phyloP scores from a whole-genome alignment of 148 eudicot genomes.

The Chenopodium album region DNA sequence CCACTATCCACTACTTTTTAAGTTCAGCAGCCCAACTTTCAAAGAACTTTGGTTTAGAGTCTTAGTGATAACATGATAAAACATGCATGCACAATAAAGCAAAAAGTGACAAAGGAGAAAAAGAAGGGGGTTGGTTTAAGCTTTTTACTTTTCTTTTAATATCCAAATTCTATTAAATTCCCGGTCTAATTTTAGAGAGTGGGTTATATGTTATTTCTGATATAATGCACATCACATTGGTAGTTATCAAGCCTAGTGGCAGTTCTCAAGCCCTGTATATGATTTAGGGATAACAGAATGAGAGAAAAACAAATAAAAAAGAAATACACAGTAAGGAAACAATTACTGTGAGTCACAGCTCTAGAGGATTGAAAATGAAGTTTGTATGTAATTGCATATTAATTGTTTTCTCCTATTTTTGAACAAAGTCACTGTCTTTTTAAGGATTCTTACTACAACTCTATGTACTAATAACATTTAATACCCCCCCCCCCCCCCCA shows the following conservation, averaged over 20 bases:
- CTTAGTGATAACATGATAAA: no score
- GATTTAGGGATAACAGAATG: constrained; percentile 6
- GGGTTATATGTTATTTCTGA: constrained; percentile 25
- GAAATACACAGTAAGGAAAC: constrained; percentile 14
- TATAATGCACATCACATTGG: constrained; percentile 49
- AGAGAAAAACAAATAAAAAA: constrained; percentile 14
- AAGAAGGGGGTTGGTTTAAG: background rate
- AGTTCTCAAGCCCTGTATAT: constrained; percentile 6
- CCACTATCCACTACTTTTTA: no score
- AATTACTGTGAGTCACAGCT: constrained; percentile 21
- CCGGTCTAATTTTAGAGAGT: background rate
- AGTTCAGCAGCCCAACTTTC: no score
- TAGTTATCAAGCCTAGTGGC: constrained; percentile 24
- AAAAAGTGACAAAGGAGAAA: background rate
- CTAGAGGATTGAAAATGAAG: constrained; percentile 28
- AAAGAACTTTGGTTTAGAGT: no score
- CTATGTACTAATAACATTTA: background rate
- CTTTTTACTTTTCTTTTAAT: background rate
- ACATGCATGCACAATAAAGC: no score
- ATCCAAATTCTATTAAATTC: background rate
- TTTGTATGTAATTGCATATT: constrained; percentile 30
- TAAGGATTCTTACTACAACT: background rate
- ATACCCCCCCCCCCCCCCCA: no score
- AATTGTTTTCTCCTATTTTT: constrained; percentile 21
- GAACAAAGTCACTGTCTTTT: constrained; percentile 9